Base-by-base conservation (phyloP, 345 rosid genomes). In the Ceriops tagal region DNA sequence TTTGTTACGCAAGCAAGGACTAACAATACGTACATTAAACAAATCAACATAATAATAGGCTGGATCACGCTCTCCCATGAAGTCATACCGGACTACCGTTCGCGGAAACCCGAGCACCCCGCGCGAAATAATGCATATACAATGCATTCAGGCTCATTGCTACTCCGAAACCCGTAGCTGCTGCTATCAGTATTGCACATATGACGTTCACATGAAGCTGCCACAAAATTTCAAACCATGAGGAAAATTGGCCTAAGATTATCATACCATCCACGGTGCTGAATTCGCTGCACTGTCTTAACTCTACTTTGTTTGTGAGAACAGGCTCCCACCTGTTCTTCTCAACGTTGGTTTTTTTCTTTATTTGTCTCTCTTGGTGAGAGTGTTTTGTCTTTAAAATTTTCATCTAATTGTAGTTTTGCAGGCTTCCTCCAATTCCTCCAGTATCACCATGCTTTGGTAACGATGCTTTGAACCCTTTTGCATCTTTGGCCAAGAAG, bases 161-260 rank as follows among this genome's bases (percentile, higher is more conserved):
- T 61, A 82, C 69, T n/a, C 96, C 99, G 15, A 95, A 95, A 72
- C 96, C 92, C 71, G 87, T 28, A 62, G 85, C 79, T 16, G 90
- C 81, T 4, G 98, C 79, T 26, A 87, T 79, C 70, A 91, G 73
- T 71, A 91, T 79, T 0, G 97, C 78, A 39, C 76, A 83, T 65
- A 89, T 64, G 28, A 91, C 90, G 67, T 81, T 86, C 64, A 93
- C 47, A 78, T 80, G 84, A 76, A 91, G 79, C 98, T 93, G 97
- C 75, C 76, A 76, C 68, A 70, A 52, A 10, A 66, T 49, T 31
- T 22, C n/a, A 32, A n/a, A 67, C 28, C 43, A 19, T 24, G 20
- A 18, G 49, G 18, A 43, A 43, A 13, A 18, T 43, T 43, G 18
- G 18, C 49, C 16, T 11, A 3, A 43, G 5, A 11, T 43, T 13